Evolutionary conservation across 2,329 filamentous ascomycete species (phyloP).

Genomic region (Scedosporium minutisporum): DNA sequence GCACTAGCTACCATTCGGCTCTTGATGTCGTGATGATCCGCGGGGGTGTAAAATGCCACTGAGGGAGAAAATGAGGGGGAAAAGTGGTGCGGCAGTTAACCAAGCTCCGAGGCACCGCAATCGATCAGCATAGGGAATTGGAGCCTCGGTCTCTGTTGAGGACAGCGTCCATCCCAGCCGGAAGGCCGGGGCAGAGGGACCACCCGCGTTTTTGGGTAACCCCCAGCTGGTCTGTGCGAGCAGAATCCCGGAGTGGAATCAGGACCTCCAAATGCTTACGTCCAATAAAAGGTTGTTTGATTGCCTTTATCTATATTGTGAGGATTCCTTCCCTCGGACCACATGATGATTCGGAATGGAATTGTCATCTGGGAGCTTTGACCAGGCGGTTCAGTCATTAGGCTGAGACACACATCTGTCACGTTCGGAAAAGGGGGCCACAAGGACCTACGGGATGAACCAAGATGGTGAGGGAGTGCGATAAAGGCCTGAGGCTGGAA

Average conservation of each 20-base stretch:
- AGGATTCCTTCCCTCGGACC: background rate
- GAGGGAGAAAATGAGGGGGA: background rate
- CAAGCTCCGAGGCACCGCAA: background rate
- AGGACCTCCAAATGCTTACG: no score
- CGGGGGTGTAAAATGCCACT: background rate
- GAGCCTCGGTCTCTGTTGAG: background rate
- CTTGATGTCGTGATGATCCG: background rate
- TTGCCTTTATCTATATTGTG: background rate
- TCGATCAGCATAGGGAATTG: background rate
- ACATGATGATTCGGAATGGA: background rate
- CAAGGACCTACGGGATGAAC: background rate
- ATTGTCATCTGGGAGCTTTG: background rate
- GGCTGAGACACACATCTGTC: background rate
- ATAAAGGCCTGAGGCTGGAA: background rate
- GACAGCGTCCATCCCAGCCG: background rate
- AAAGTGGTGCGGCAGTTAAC: background rate
- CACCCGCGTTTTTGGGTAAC: background rate
- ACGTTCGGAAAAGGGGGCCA: background rate
- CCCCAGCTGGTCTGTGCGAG: background rate
- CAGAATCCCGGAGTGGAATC: no score
- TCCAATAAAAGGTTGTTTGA: background rate
- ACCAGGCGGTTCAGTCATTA: background rate
- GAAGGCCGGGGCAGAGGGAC: background rate
- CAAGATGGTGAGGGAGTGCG: background rate
- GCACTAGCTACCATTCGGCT: background rate